Conservation (phyloP, 148 eudicot species). For the Vaccinium vitisidaea region DNA sequence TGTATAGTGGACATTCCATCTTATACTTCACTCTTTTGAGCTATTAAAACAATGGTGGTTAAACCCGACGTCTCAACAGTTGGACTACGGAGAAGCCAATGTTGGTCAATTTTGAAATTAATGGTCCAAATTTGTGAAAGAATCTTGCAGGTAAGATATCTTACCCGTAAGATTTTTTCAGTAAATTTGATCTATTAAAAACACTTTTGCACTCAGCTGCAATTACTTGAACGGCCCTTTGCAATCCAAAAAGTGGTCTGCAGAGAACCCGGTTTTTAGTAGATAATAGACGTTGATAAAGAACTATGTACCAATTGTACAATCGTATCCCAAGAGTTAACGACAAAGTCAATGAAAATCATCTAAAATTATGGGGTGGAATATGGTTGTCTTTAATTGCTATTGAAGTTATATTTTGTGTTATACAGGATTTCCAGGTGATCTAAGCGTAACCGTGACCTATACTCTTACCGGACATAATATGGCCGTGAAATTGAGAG, state of each 20-base stretch:
- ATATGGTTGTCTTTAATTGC: not conserved
- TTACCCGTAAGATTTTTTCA: no score
- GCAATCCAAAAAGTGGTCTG: no score
- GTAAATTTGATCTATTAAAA: no score
- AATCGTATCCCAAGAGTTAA: no score
- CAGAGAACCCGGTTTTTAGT: no score
- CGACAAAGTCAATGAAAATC: not conserved
- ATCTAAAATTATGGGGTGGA: not conserved
- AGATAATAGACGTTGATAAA: not conserved
- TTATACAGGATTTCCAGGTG: conserved; percentile 74
- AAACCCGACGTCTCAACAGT: no score
- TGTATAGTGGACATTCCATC: not conserved
- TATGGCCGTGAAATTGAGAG: conserved; percentile 50
- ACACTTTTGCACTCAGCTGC: no score
- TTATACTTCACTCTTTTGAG: not conserved
- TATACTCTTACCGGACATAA: conserved; percentile 36
- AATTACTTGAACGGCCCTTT: no score
- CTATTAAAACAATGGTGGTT: not conserved
- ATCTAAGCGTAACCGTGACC: conserved; percentile 44
- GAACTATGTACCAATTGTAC: not conserved
- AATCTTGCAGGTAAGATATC: no score
- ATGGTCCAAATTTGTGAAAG: no score
- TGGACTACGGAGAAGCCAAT: no score
- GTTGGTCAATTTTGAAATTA: no score
- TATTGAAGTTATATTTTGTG: not conserved